Evolutionary conservation across 129 eudicot genomes (phyloP).

Genomic region (Centrapalus pauciflorus): DNA sequence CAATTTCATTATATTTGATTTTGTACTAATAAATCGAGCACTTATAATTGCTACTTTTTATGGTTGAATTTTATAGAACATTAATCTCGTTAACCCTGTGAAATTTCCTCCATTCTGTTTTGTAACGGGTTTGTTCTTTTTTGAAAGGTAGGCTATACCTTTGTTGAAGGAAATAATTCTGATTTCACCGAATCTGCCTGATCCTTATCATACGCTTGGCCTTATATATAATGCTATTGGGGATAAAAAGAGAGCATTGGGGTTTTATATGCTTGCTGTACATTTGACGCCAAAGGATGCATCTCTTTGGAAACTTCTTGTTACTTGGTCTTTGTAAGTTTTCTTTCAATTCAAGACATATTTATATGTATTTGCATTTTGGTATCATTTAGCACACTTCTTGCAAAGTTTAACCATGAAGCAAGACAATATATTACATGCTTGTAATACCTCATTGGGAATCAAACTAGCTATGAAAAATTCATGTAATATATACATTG

Average conservation of each 20-base stretch:
- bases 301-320: slow-evolving; percentile 80
- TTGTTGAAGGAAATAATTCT: slow-evolving; percentile 59
- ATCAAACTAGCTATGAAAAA: not conserved
- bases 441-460: not conserved
- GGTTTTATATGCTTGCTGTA: slow-evolving; percentile 82
- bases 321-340: slow-evolving; percentile 71
- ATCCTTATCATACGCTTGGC: slow-evolving; percentile 87
- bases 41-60: no score
- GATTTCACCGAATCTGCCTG: slow-evolving; percentile 65
- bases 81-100: no score
- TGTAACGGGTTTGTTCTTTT: slow-evolving; percentile 16
- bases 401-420: not conserved
- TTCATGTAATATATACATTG: not conserved
- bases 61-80: no score
- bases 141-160: slow-evolving; percentile 55
- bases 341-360: not conserved
- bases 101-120: no score
- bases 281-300: slow-evolving; percentile 72
- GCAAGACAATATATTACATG: not conserved
- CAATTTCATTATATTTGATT: no score
- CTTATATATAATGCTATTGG: slow-evolving; percentile 58
- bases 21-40: no score
- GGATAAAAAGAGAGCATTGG: slow-evolving; percentile 57
- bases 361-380: not conserved
- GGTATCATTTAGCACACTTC: not conserved